Conservation (phyloP, 768 basidiomycete species). For the Nidularia sp. region DNA sequence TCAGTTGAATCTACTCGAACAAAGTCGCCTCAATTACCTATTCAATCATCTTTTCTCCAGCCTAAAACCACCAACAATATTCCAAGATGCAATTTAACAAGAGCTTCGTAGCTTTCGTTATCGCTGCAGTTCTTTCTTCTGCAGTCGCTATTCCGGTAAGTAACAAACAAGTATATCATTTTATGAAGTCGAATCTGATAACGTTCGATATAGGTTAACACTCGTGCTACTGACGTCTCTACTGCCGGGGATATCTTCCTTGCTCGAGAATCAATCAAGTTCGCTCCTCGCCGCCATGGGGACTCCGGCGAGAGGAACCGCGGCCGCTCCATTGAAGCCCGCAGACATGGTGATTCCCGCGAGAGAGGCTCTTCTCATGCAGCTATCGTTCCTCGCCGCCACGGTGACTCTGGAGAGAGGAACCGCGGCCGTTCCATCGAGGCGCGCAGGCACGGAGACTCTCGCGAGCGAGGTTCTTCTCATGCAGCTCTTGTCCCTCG, state of each 20-base stretch:
- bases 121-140: conserved; percentile 25
- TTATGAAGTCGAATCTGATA: background rate
- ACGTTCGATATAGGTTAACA: background rate
- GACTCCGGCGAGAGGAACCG: background rate
- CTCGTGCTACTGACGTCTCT: background rate
- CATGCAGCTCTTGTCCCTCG: no score
- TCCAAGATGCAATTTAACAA: conserved; percentile 28
- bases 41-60: conserved; percentile 2
- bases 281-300: conserved; percentile 1
- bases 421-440: no score
- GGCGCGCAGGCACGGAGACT: no score
- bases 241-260: background rate
- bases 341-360: conserved; percentile 3
- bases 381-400: conserved; percentile 10
- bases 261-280: background rate
- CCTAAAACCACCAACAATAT: conserved; percentile 1
- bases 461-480: no score
- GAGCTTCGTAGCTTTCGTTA: conserved; percentile 25
- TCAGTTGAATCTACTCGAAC: background rate
- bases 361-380: conserved; percentile 5
- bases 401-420: conserved; percentile 5
- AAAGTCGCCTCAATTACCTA: background rate
- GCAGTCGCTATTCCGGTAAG: conserved; percentile 23
- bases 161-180: background rate
- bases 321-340: background rate